Evolutionary conservation across 176 grass and related monocot species (phyloP).

Genomic region (Oryza longistaminata): DNA sequence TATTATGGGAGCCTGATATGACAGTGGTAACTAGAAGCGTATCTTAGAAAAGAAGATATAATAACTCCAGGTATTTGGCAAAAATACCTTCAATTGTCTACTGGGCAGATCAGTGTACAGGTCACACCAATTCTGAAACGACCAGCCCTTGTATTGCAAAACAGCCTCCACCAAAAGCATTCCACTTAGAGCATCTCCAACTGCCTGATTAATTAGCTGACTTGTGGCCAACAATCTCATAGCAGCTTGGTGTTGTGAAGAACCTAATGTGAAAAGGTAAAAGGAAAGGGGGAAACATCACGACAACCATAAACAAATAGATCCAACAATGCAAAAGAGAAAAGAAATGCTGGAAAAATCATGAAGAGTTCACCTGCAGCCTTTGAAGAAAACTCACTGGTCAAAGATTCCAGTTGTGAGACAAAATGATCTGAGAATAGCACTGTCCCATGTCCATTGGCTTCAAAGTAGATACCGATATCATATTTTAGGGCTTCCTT

Average conservation of each 20-base stretch:
- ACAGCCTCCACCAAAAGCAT: conserved; percentile 90
- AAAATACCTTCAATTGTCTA: conserved; percentile 73
- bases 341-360: neutral
- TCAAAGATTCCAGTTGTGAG: conserved; percentile 44
- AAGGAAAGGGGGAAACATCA: neutral
- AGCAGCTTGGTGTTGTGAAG: conserved; percentile 58
- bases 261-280: conserved; percentile 40
- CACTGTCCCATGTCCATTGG: conserved; percentile 89
- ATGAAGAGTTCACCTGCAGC: conserved; percentile 42
- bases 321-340: neutral
- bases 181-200: conserved; percentile 88
- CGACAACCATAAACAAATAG: neutral
- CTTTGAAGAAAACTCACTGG: conserved; percentile 40
- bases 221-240: conserved; percentile 68
- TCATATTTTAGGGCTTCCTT: conserved; percentile 89
- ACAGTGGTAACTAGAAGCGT: neutral
- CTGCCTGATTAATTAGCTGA: conserved; percentile 89
- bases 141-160: conserved; percentile 79
- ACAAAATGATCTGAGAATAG: conserved; percentile 71
- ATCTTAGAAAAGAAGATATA: neutral
- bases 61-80: neutral
- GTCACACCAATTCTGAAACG: conserved; percentile 81
- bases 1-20: neutral
- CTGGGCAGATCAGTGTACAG: conserved; percentile 91
- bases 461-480: conserved; percentile 95